Evolutionary conservation across 2,329 filamentous ascomycete genomes (phyloP).

Genomic region (Nigrospora osmanthi): DNA sequence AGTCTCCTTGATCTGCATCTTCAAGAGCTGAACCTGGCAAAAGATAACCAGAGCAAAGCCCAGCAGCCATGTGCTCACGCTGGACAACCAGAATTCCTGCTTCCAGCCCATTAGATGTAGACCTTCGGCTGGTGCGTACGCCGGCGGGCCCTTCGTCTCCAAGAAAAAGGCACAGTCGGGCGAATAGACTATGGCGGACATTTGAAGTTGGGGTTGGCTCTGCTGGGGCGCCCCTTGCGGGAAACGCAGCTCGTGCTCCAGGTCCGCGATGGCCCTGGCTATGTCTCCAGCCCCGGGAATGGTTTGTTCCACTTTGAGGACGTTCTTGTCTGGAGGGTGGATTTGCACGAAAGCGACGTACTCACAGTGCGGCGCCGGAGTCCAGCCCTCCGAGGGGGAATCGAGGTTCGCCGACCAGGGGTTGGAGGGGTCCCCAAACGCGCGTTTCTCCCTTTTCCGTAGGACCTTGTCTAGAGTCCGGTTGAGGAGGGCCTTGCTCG

Average conservation of each 20-base stretch:
- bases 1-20: slow-evolving; percentile 57
- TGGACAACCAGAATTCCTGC: slow-evolving; percentile 48
- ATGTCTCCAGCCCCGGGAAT: slow-evolving; percentile 23
- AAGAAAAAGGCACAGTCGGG: slow-evolving; percentile 62
- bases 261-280: slow-evolving; percentile 36
- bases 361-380: slow-evolving; percentile 73
- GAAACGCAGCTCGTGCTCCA: slow-evolving; percentile 56
- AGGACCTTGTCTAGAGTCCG: slow-evolving; percentile 63
- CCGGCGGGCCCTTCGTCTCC: slow-evolving; percentile 55
- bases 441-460: slow-evolving; percentile 49
- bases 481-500: slow-evolving; percentile 60
- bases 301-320: slow-evolving; percentile 23
- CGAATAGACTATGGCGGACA: slow-evolving; percentile 59
- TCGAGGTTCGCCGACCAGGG: slow-evolving; percentile 72
- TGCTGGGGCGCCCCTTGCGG: slow-evolving; percentile 52
- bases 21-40: slow-evolving; percentile 53
- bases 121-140: slow-evolving; percentile 40
- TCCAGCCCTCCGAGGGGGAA: slow-evolving; percentile 48
- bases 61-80: slow-evolving; percentile 52
- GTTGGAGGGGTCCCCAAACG: slow-evolving; percentile 50
- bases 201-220: slow-evolving; percentile 46
- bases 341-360: slow-evolving; percentile 81
- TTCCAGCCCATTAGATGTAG: slow-evolving; percentile 54
- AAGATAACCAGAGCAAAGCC: slow-evolving; percentile 48
- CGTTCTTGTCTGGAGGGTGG: slow-evolving; percentile 40